Conservation (phyloP, 208 protist genomes). For the Perkinsela sp. region DNA sequence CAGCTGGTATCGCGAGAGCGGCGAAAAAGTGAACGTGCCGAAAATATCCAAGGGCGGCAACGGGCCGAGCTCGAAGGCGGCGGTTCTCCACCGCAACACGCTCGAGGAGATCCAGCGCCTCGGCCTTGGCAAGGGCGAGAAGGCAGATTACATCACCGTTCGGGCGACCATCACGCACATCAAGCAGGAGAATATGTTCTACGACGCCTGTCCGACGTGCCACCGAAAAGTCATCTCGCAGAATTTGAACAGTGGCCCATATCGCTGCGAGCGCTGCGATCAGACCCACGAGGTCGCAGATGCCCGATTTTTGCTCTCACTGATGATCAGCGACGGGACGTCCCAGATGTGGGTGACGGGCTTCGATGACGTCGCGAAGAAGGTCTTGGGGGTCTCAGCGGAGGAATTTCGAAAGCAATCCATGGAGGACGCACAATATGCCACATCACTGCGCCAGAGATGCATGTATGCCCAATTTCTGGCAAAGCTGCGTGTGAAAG, state of each 20-base stretch:
- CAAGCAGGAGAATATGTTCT: slow-evolving; percentile 60
- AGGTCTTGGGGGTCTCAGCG: slow-evolving; percentile 55
- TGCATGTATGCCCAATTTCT: slow-evolving; percentile 51
- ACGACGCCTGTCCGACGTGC: slow-evolving; percentile 66
- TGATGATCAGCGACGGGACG: slow-evolving; percentile 51
- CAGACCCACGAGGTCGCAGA: slow-evolving; percentile 21
- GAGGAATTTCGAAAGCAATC: slow-evolving; percentile 31
- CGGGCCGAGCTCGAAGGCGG: no score
- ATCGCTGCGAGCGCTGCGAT: slow-evolving; percentile 61
- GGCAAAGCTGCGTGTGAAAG: slow-evolving; percentile 53
- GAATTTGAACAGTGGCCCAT: slow-evolving; percentile 31
- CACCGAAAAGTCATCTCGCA: slow-evolving; percentile 63
- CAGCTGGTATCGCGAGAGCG: no score
- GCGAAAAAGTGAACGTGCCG: no score
- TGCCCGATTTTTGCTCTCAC: slow-evolving; percentile 38
- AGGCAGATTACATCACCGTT: slow-evolving; percentile 49
- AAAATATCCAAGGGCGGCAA: no score
- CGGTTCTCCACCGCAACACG: no score
- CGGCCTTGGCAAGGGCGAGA: slow-evolving; percentile 27
- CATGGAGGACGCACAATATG: slow-evolving; percentile 34
- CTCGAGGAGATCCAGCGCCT: slow-evolving; percentile 39
- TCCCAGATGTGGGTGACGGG: slow-evolving; percentile 57
- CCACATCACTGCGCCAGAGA: slow-evolving; percentile 27
- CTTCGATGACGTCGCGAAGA: slow-evolving; percentile 49
- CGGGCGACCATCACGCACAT: slow-evolving; percentile 56